Evolutionary conservation across 345 rosid species (phyloP).

Genomic region (Populus pruinosa): DNA sequence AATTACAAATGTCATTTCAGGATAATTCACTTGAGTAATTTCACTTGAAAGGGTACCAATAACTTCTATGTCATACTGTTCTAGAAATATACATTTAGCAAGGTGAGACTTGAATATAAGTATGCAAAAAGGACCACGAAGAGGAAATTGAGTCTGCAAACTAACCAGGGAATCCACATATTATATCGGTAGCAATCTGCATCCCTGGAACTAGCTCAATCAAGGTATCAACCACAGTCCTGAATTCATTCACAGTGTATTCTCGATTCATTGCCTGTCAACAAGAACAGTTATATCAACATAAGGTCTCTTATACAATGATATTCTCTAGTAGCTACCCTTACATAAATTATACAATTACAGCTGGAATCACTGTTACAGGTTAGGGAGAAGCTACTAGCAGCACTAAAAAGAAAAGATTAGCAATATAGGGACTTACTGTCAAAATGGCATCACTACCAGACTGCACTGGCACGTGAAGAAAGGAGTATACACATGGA

Average conservation of each 20-base stretch:
- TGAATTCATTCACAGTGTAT: slow-evolving; percentile 70
- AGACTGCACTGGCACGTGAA: slow-evolving; percentile 93
- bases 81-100: background rate
- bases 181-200: slow-evolving; percentile 97
- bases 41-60: background rate
- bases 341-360: background rate
- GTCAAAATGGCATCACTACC: slow-evolving; percentile 78
- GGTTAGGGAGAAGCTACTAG: background rate
- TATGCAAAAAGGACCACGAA: background rate
- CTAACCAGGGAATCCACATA: slow-evolving; percentile 96
- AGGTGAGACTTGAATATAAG: background rate
- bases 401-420: background rate
- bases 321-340: slow-evolving; percentile 2
- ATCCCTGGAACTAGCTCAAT: slow-evolving; percentile 87
- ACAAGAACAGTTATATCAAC: slow-evolving; percentile 3
- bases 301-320: slow-evolving; percentile 8
- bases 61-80: background rate
- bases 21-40: background rate
- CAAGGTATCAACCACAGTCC: slow-evolving; percentile 87
- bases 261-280: slow-evolving; percentile 92
- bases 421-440: slow-evolving; percentile 39
- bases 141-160: slow-evolving; percentile 2
- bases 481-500: slow-evolving; percentile 91
- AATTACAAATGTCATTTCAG: background rate
- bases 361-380: background rate